Evolutionary conservation across 2,329 filamentous ascomycete species (phyloP), one percentile per base, ranked within the genome.

Genomic region (Graphiopsis chlorocephala): DNA sequence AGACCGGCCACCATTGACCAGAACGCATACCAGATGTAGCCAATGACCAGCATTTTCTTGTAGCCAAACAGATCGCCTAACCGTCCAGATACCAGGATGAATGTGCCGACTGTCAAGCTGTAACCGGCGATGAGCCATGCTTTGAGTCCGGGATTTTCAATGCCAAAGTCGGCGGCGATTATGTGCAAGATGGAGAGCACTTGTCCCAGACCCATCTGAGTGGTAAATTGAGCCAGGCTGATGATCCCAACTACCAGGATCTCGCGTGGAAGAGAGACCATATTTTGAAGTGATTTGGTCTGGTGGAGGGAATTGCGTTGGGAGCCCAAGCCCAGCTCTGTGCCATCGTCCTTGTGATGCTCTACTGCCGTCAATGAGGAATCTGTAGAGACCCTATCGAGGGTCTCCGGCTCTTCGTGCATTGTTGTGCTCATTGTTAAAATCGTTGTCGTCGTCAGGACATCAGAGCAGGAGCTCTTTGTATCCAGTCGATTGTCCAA

Each of bases 41-140:
- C 79, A 52, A 79, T 72, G 33, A 76, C 71, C 26, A 80, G 75
- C 66, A 81, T 73, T 7, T 73, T 73, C 68, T 79, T 80, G 73
- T 81, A 76, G 12, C 79, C 79, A 50, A 80, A 74, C 4, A 79
- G 72, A 62, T 81, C 79, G n/a, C 79, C 79, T 6, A 80, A 65
- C 15, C 78, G 74, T 14, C 80, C 79, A 20, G 77, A 76, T 26
- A 80, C 77, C 35, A 81, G 74, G 64, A 82, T 81, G 67, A 81
- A 80, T 4, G 78, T 80, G 23, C 79, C 79, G n/a, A 80, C 78
- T 0, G 79, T 80, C 26, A 81, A 69, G 50, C 73, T 75, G 72
- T 80, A 82, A 17, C 73, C 78, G 3, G 79, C 79, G 50, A 79
- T 76, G 61, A 80, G 73, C 79, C 79, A 82, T 23, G 77, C 76